Conservation (phyloP, 176 grass and related monocot genomes). For the Urochloa ruziziensis region DNA sequence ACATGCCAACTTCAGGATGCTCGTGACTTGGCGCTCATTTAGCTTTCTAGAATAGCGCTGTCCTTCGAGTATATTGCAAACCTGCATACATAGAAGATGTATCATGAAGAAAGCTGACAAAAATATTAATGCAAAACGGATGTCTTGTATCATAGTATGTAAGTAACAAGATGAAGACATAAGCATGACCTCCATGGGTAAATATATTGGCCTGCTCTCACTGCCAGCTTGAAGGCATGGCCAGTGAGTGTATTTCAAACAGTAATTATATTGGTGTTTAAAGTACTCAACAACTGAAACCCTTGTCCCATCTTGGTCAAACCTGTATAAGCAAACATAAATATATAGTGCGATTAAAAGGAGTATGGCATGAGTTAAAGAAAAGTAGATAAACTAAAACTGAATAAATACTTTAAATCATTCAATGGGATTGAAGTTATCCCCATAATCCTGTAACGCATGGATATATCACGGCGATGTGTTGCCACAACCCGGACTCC, state of each 20-base stretch:
- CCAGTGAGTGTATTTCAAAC: conserved; percentile 45
- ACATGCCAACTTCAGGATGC: conserved; percentile 55
- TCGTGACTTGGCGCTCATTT: conserved; percentile 59
- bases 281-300: conserved; percentile 71
- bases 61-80: conserved; percentile 63
- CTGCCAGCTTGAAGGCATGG: conserved; percentile 78
- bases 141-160: background rate
- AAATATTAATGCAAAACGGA: background rate
- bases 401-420: conserved; percentile 38
- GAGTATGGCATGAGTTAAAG: background rate
- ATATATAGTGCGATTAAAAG: background rate
- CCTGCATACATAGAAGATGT: conserved; percentile 34
- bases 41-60: conserved; percentile 66
- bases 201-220: conserved; percentile 55
- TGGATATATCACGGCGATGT: conserved; percentile 41
- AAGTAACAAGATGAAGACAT: background rate
- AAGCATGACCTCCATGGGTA: conserved; percentile 69
- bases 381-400: background rate
- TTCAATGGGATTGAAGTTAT: conserved; percentile 46
- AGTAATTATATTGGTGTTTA: conserved; percentile 36
- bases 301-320: conserved; percentile 49
- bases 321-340: conserved; percentile 38
- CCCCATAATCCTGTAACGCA: conserved; percentile 63
- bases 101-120: background rate
- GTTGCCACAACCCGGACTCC: conserved; percentile 57